These are phyloP conservation scores for Solidago caesia DNA, from an alignment of 129 eudicot genomes.

Conservation along the genomic window DNA sequence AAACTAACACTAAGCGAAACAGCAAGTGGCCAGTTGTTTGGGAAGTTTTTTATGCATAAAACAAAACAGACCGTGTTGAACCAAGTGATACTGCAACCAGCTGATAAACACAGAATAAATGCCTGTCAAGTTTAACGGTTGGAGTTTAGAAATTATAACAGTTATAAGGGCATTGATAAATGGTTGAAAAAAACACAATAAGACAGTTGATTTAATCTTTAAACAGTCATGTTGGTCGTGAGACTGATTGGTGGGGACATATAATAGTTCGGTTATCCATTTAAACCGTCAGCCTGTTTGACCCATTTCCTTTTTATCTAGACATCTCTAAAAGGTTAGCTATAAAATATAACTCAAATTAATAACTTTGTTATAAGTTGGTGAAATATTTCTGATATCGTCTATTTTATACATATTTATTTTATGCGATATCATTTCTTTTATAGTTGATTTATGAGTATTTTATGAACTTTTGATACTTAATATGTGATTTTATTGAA, in stretches of 20 bases:
- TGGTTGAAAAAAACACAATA: neutral
- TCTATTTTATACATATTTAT: too few species aligned
- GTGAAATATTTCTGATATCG: too few species aligned
- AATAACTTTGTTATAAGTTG: neutral
- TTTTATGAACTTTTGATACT: too few species aligned
- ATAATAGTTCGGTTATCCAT: too few species aligned
- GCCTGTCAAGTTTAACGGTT: conserved; percentile 37
- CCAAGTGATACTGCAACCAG: conserved; percentile 80
- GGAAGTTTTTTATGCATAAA: conserved; percentile 61
- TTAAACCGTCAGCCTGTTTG: neutral
- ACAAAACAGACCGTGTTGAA: conserved; percentile 70
- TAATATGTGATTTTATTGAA: too few species aligned
- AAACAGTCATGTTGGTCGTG: too few species aligned
- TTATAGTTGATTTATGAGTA: too few species aligned
- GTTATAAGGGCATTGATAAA: neutral
- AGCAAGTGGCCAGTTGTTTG: conserved; percentile 50
- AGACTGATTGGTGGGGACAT: too few species aligned
- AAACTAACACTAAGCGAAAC: conserved; percentile 64
- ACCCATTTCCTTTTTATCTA: conserved; percentile 6
- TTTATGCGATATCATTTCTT: too few species aligned
- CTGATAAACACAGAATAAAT: conserved; percentile 49
- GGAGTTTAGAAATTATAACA: neutral
- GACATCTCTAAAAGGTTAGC: neutral
- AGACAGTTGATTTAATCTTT: neutral
- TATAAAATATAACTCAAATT: neutral